phyloP scores from a whole-genome alignment of 2,329 filamentous ascomycete species.

The Arthrinium phaeospermum region DNA sequence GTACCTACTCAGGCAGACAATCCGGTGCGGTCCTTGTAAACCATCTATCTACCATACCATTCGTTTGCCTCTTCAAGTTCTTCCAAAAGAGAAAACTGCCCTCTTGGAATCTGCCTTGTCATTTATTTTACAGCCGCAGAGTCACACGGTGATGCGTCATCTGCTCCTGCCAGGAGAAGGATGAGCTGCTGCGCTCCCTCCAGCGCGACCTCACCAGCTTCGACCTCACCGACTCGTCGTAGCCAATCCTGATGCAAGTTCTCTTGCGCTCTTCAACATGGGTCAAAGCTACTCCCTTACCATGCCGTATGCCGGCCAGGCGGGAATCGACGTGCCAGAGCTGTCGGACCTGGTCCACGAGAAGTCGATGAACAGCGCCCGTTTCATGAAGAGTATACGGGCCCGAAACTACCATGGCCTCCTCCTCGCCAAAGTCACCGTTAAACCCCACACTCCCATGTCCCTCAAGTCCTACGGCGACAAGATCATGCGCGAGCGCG shows the following conservation, averaged over 20 bases:
- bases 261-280: constrained; percentile 59
- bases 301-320: constrained; percentile 87
- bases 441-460: constrained; percentile 87
- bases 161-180: constrained; percentile 11
- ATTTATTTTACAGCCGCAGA: background rate
- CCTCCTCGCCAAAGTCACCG: constrained; percentile 91
- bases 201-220: background rate
- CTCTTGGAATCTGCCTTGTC: background rate
- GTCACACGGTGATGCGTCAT: constrained; percentile 8
- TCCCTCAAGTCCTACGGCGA: constrained; percentile 80
- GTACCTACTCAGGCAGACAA: background rate
- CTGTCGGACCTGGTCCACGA: constrained; percentile 91
- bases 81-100: background rate
- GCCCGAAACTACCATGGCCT: constrained; percentile 89
- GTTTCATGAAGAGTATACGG: constrained; percentile 96
- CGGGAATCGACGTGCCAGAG: constrained; percentile 92
- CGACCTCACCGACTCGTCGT: background rate
- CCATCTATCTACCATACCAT: background rate
- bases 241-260: background rate
- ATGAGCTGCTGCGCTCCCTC: constrained; percentile 17
- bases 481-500: constrained; percentile 79
- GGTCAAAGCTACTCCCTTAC: constrained; percentile 96
- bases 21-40: constrained; percentile 2
- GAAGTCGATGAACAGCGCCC: constrained; percentile 85
- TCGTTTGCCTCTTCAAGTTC: background rate